These are phyloP conservation scores for Sapria himalayana DNA, from an alignment of 345 rosid species.

Conservation along the genomic window DNA sequence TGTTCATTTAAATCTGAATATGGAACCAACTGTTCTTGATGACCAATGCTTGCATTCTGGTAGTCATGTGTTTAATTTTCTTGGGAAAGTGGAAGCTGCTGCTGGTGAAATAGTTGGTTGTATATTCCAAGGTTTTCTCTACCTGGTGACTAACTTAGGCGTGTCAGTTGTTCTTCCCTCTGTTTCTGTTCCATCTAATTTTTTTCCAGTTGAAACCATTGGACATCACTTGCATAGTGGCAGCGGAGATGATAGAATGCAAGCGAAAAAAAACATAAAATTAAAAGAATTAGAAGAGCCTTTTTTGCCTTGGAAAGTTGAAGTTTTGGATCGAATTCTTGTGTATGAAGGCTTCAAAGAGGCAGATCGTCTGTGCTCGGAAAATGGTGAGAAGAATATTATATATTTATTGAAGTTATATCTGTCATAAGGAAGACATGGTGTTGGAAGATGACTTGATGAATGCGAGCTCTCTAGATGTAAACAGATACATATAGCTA, in stretches of 20 bases:
- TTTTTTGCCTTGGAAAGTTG: conserved; percentile 51
- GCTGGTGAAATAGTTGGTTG: conserved; percentile 67
- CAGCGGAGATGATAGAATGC: conserved; percentile 10
- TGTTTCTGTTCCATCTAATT: conserved; percentile 33
- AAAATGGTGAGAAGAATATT: conserved; percentile 51
- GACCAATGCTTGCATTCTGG: conserved; percentile 28
- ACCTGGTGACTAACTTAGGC: conserved; percentile 62
- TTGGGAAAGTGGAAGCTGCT: conserved; percentile 23
- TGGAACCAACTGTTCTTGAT: conserved; percentile 23
- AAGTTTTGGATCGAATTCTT: conserved; percentile 72
- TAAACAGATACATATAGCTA: not conserved
- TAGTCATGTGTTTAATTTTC: conserved; percentile 10
- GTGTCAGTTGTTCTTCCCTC: conserved; percentile 82
- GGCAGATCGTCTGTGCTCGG: conserved; percentile 57
- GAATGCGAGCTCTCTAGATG: no score
- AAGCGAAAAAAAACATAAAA: conserved; percentile 12
- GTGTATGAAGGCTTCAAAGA: conserved; percentile 72
- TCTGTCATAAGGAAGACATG: no score
- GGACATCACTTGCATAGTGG: conserved; percentile 27
- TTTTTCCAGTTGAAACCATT: conserved; percentile 30
- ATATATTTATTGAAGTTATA: conserved; percentile 5
- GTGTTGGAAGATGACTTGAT: no score
- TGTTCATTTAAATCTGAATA: conserved; percentile 36
- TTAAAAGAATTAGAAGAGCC: conserved; percentile 15
- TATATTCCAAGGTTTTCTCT: conserved; percentile 62